phyloP scores from a whole-genome alignment of 2,329 filamentous ascomycete genomes.

The Camillea tinctor region DNA sequence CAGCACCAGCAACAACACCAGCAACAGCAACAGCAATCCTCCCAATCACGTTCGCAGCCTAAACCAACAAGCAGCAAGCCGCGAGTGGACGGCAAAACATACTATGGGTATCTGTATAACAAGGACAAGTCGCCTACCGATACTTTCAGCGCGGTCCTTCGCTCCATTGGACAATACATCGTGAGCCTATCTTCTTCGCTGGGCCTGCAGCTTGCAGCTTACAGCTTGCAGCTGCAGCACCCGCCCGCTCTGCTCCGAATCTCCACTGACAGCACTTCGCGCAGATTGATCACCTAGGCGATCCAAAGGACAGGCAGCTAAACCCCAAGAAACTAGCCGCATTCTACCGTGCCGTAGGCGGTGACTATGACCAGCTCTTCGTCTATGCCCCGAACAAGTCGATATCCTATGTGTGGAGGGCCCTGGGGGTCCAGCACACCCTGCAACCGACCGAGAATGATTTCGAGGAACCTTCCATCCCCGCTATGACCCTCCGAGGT shows the following conservation, averaged over 20 bases:
- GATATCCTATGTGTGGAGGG: slow-evolving; percentile 90
- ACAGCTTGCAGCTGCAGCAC: too few relatives aligned
- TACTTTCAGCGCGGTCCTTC: slow-evolving; percentile 64
- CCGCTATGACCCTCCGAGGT: slow-evolving; percentile 77
- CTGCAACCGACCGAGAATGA: slow-evolving; percentile 73
- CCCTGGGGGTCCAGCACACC: slow-evolving; percentile 84
- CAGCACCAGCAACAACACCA: slow-evolving; percentile 5
- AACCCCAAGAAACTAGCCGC: slow-evolving; percentile 70
- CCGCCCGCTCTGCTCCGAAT: slow-evolving; percentile 4
- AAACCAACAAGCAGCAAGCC: slow-evolving; percentile 15
- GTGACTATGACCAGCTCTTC: slow-evolving; percentile 78
- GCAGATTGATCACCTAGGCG: slow-evolving; percentile 58
- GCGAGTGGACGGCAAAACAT: slow-evolving; percentile 33
- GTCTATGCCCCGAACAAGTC: slow-evolving; percentile 68
- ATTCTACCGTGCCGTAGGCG: slow-evolving; percentile 74
- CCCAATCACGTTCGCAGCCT: slow-evolving; percentile 12
- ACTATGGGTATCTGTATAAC: slow-evolving; percentile 69
- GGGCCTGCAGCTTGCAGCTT: too few relatives aligned
- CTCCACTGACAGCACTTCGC: slow-evolving; percentile 3
- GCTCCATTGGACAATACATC: slow-evolving; percentile 67
- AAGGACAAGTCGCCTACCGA: slow-evolving; percentile 66
- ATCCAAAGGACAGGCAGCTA: slow-evolving; percentile 51
- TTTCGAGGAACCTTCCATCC: slow-evolving; percentile 74
- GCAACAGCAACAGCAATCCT: slow-evolving; percentile 1
- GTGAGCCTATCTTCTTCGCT: slow-evolving; percentile 46